phyloP scores from a whole-genome alignment of 164 flowering plant genomes.

The Vitis rotundifolia region DNA sequence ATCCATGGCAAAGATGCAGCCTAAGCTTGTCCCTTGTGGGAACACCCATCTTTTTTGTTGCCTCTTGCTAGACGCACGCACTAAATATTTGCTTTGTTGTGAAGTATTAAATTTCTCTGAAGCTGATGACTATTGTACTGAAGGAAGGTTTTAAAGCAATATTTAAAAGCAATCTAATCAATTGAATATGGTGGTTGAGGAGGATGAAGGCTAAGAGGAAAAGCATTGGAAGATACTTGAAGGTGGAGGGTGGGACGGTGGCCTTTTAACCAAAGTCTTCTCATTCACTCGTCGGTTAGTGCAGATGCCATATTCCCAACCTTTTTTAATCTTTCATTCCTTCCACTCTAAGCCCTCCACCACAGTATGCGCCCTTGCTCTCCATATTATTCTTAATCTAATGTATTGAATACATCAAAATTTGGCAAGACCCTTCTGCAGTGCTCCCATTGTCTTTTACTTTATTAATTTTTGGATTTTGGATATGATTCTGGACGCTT shows the following conservation, averaged over 20 bases:
- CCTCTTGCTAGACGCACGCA: too few relatives aligned
- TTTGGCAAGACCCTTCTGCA: too few relatives aligned
- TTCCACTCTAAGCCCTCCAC: background rate
- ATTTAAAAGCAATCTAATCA: background rate
- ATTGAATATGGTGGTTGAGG: background rate
- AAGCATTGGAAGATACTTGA: constrained; percentile 4
- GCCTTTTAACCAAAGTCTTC: background rate
- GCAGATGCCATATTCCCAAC: background rate
- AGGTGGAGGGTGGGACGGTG: constrained; percentile 3
- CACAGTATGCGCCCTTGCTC: background rate
- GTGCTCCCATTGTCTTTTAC: too few relatives aligned
- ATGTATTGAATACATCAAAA: too few relatives aligned
- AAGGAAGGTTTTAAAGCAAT: background rate
- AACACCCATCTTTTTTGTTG: too few relatives aligned
- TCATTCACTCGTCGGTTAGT: background rate
- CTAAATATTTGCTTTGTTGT: too few relatives aligned
- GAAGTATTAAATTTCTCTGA: background rate
- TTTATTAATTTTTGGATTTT: too few relatives aligned
- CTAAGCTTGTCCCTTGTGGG: too few relatives aligned
- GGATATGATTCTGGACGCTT: too few relatives aligned
- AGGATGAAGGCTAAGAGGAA: background rate
- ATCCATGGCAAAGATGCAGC: too few relatives aligned
- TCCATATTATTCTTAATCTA: too few relatives aligned
- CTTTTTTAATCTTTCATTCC: background rate
- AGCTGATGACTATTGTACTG: background rate